Base-by-base conservation (phyloP, 2,329 filamentous ascomycete genomes). In the Fusarium dlaminii region DNA sequence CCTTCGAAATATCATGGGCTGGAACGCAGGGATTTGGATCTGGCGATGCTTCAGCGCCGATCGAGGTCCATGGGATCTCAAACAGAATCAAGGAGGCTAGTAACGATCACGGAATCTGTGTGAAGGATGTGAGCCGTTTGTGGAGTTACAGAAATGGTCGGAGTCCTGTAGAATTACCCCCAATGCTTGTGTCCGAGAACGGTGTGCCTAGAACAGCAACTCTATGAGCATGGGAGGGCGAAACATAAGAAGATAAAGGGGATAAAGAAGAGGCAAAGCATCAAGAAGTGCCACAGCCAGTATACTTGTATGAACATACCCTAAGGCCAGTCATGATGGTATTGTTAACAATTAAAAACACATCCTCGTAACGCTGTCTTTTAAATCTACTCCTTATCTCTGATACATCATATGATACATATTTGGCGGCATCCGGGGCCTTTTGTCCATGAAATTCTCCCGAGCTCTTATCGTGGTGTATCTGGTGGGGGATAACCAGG, bases 101-200 rank as follows among this genome's bases (percentile, higher is more conserved):
- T 70, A n/a, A 29, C 14, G 75, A 79, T 34, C 29, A 66, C 11
- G 67, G 78, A 36, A 83, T 89, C 46, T 87, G 83, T 77, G 89
- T 91, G 11, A 90, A 87, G 80, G 87, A 92, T 60, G 81, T 92
- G 51, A 90, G 89, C 75, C 85, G 90, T 51, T 79, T 92, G 34
- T 91, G 90, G 90, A 83, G 86, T 70, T 92, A 92, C 77, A 83
- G 89, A 57, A 91, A 92, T 76, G 90, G 90, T 5, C 82, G 79
- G 65, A 87, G 85, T 45, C 90, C 90, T 3, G 76, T 83, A 10
- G 85, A 87, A 45, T 74, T 77, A 34, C 83, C 84, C 20, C 81
- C 82, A 1, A 70, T 82, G 66, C 59, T 86, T 45, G 62, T 74
- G 6, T 76, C 68, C 34, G 82, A 85, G 72, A 79, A 80, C 46